Percentiles rank a stretch among this genome's conserved stretches.
Conservation (phyloP, 1,284 basidiomycete genomes). For the Trametes hirsuta region DNA sequence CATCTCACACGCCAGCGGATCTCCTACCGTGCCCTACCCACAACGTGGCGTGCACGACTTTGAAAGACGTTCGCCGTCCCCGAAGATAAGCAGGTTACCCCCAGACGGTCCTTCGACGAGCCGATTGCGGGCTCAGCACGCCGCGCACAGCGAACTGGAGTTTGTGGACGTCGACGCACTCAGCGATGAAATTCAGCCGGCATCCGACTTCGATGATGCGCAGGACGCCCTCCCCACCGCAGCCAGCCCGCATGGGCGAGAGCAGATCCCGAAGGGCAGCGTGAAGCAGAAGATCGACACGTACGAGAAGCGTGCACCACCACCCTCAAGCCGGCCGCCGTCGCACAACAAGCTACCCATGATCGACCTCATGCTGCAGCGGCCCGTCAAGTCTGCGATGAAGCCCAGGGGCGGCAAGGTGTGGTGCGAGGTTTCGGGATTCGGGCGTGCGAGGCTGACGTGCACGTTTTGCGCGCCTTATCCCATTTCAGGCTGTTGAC, state of each 20-base stretch:
- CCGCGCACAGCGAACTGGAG: background rate
- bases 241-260: conserved; percentile 12
- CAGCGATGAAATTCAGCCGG: conserved; percentile 18
- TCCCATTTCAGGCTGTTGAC: background rate
- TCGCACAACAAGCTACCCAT: background rate
- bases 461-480: too few relatives aligned
- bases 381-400: conserved; percentile 13
- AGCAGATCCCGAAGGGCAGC: conserved; percentile 1
- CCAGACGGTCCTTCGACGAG: conserved; percentile 11
- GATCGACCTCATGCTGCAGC: conserved; percentile 4
- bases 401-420: conserved; percentile 14
- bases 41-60: conserved; percentile 1
- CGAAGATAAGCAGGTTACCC: conserved; percentile 1
- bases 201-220: conserved; percentile 6
- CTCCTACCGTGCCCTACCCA: background rate
- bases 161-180: conserved; percentile 6
- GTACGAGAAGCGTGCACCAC: conserved; percentile 3
- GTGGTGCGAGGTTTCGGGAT: background rate
- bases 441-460: too few relatives aligned
- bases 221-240: background rate
- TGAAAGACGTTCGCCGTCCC: background rate
- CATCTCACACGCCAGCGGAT: background rate
- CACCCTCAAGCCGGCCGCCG: background rate
- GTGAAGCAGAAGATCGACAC: conserved; percentile 13
- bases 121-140: conserved; percentile 1